phyloP scores from a whole-genome alignment of 768 basidiomycete species.

The Chalciporus sphaerocephalus region DNA sequence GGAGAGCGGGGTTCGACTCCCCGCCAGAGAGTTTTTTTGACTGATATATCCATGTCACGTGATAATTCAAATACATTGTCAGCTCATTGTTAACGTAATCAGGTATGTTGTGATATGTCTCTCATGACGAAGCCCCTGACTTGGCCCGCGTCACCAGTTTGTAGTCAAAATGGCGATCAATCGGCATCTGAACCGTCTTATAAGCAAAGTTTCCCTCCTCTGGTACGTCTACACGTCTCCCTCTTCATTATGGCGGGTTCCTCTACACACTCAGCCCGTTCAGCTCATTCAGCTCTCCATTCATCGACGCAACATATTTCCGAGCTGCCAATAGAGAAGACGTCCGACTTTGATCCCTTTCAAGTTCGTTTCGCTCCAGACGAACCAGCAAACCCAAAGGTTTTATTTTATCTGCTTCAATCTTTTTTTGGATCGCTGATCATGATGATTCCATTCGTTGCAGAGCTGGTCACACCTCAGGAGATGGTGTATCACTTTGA shows the following conservation, averaged over 20 bases:
- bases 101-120: too few species aligned
- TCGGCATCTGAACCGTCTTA: not conserved
- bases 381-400: conserved; percentile 48
- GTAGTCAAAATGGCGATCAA: not conserved
- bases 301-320: not conserved
- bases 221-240: too few species aligned
- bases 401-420: conserved; percentile 15
- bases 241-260: not conserved
- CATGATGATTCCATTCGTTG: too few species aligned
- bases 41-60: too few species aligned
- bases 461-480: conserved; percentile 48
- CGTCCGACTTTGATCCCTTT: conserved; percentile 20
- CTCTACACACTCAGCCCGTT: not conserved
- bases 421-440: too few species aligned
- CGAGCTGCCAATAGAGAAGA: not conserved
- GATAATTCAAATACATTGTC: too few species aligned
- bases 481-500: conserved; percentile 51
- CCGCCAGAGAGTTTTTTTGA: conserved; percentile 38
- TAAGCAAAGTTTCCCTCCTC: too few species aligned
- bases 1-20: conserved; percentile 44
- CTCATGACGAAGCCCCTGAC: too few species aligned
- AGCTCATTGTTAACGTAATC: too few species aligned
- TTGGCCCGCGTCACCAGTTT: not conserved
- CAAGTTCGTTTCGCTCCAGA: conserved; percentile 31
- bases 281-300: not conserved